Evolutionary conservation across 2,329 filamentous ascomycete species (phyloP).

Genomic region (Curvularia sp.): DNA sequence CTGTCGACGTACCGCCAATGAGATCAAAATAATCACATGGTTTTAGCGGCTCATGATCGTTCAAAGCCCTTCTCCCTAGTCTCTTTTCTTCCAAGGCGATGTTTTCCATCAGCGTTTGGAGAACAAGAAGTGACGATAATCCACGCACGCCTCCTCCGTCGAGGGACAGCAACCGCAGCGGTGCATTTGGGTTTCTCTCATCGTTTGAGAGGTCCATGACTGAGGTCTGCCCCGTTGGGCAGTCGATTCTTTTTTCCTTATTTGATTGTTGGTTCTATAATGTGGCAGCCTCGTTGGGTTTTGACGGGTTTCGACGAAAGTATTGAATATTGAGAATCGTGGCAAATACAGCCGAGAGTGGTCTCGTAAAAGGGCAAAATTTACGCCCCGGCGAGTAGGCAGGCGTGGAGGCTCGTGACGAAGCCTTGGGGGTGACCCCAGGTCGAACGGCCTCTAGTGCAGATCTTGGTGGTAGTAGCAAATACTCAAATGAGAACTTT

Average conservation of each 20-base stretch:
- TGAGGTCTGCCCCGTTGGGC: slow-evolving; percentile 1
- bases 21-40: slow-evolving; percentile 53
- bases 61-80: slow-evolving; percentile 36
- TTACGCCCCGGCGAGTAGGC: too few relatives aligned
- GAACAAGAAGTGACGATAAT: slow-evolving; percentile 49
- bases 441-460: too few relatives aligned
- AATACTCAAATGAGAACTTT: too few relatives aligned
- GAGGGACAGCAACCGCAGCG: slow-evolving; percentile 44
- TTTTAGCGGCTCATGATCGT: slow-evolving; percentile 39
- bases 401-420: too few relatives aligned
- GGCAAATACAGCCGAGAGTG: too few relatives aligned
- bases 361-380: too few relatives aligned
- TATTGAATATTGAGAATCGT: too few relatives aligned
- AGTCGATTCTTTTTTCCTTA: background rate
- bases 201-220: slow-evolving; percentile 36
- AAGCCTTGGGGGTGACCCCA: too few relatives aligned
- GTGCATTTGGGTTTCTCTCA: slow-evolving; percentile 43
- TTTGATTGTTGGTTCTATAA: background rate
- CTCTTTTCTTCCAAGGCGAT: slow-evolving; percentile 50
- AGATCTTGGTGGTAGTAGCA: too few relatives aligned
- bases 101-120: slow-evolving; percentile 50
- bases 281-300: background rate
- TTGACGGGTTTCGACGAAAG: too few relatives aligned
- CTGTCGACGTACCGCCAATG: slow-evolving; percentile 51
- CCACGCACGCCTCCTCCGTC: slow-evolving; percentile 52